Conservation (phyloP, 345 rosid genomes). For the Alliaria petiolata region DNA sequence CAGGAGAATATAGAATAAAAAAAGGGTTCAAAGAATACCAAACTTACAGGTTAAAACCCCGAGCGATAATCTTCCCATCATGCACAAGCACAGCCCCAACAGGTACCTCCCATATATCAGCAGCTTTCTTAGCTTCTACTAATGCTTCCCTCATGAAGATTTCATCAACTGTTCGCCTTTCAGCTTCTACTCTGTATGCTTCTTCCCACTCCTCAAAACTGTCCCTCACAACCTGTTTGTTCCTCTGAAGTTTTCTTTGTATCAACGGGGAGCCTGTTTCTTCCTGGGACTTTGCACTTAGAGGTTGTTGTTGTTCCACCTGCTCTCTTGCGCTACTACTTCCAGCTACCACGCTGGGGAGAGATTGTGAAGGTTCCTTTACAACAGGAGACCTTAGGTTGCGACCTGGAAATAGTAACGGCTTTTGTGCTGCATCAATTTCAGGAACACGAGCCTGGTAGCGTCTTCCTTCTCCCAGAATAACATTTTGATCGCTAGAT, state of each 20-base stretch:
- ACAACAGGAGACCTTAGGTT: constrained; percentile 32
- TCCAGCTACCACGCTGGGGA: constrained; percentile 31
- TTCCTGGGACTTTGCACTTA: constrained; percentile 37
- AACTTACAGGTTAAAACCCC: constrained; percentile 91
- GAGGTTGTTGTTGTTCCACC: constrained; percentile 38
- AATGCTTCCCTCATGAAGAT: constrained; percentile 94
- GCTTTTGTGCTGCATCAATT: constrained; percentile 32
- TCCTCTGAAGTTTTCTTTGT: constrained; percentile 69
- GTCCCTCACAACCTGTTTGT: constrained; percentile 63
- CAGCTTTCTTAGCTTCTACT: constrained; percentile 89
- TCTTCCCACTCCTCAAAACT: constrained; percentile 98
- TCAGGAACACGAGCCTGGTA: constrained; percentile 31
- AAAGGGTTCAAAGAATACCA: not conserved
- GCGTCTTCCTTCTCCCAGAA: constrained; percentile 19
- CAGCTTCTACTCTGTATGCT: constrained; percentile 64
- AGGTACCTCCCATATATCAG: constrained; percentile 97
- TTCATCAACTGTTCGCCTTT: constrained; percentile 71
- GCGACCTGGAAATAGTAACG: constrained; percentile 33
- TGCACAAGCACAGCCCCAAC: constrained; percentile 96
- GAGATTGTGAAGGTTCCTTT: constrained; percentile 41
- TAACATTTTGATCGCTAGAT: constrained; percentile 34
- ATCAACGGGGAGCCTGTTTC: constrained; percentile 42
- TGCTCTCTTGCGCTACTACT: constrained; percentile 40
- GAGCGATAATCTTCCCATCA: constrained; percentile 81
- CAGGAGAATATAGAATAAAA: not conserved